Evolutionary conservation across 225 moss, liverwort and hornwort genomes (phyloP).

Genomic region (Polytrichum formosum): DNA sequence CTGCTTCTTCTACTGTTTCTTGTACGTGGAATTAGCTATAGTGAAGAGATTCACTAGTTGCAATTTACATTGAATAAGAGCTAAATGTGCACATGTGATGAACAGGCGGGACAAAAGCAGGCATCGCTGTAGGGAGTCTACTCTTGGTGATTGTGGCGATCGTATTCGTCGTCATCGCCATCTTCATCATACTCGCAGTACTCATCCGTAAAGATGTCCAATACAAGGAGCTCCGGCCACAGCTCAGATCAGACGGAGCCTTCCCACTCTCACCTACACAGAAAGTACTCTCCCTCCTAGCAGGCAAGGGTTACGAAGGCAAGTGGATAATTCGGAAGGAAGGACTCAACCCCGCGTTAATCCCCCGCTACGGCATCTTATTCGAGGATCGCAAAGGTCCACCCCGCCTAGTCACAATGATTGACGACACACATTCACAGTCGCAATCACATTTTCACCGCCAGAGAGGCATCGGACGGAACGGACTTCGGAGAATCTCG

Average conservation of each 20-base stretch:
- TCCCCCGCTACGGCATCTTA: slow-evolving; percentile 75
- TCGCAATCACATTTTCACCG: too few relatives aligned
- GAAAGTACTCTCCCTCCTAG: slow-evolving; percentile 37
- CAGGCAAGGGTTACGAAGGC: slow-evolving; percentile 57
- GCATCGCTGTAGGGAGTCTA: slow-evolving; percentile 72
- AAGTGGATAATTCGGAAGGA: slow-evolving; percentile 64
- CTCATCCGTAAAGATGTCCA: slow-evolving; percentile 53
- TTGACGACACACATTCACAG: slow-evolving; percentile 23
- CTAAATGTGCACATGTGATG: not conserved
- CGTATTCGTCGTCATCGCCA: slow-evolving; percentile 48
- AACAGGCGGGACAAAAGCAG: slow-evolving; percentile 71
- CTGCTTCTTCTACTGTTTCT: too few relatives aligned
- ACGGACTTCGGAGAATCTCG: slow-evolving; percentile 45
- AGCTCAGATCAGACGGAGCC: slow-evolving; percentile 22
- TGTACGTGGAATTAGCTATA: too few relatives aligned
- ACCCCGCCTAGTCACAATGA: slow-evolving; percentile 49
- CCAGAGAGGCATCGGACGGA: slow-evolving; percentile 38
- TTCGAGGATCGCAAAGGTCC: slow-evolving; percentile 98
- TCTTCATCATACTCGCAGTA: slow-evolving; percentile 67
- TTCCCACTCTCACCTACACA: slow-evolving; percentile 18
- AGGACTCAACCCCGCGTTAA: slow-evolving; percentile 43
- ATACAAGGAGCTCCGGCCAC: slow-evolving; percentile 61
- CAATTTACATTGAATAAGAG: too few relatives aligned
- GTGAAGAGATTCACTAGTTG: too few relatives aligned
- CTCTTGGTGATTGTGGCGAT: slow-evolving; percentile 60